phyloP scores from a whole-genome alignment of 2,329 filamentous ascomycete genomes.

The Dactylellina parvicollis region DNA sequence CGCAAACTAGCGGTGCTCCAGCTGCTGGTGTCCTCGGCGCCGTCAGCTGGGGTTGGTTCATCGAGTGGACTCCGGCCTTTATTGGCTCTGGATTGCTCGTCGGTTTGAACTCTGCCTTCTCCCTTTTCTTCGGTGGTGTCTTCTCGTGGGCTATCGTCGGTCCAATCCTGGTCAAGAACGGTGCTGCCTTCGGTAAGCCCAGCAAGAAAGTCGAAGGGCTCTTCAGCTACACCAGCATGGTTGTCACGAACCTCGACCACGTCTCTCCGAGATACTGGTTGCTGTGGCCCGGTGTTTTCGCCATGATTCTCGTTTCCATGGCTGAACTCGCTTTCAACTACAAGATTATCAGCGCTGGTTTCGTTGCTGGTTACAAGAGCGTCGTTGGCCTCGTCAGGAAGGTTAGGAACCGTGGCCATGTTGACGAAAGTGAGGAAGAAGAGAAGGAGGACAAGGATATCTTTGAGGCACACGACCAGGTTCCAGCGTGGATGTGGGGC shows the following conservation, averaged over 20 bases:
- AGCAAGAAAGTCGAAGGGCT: conserved; percentile 24
- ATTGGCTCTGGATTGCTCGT: conserved; percentile 70
- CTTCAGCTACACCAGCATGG: conserved; percentile 43
- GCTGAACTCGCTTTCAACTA: conserved; percentile 63
- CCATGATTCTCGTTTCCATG: conserved; percentile 66
- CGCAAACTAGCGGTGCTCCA: conserved; percentile 28
- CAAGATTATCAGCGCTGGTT: conserved; percentile 63
- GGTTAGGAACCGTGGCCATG: conserved; percentile 23
- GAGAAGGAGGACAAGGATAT: conserved; percentile 35
- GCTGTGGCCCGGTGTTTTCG: conserved; percentile 65
- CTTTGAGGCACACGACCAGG: conserved; percentile 29
- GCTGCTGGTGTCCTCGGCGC: conserved; percentile 40
- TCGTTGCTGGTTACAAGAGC: conserved; percentile 65
- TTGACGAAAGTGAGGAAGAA: not conserved
- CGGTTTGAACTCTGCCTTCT: conserved; percentile 70
- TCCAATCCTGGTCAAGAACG: conserved; percentile 68
- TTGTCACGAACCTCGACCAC: conserved; percentile 59
- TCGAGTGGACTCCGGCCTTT: conserved; percentile 71
- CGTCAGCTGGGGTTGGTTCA: conserved; percentile 65
- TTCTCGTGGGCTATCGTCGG: conserved; percentile 69
- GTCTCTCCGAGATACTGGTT: conserved; percentile 66
- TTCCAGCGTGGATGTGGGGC: conserved; percentile 51
- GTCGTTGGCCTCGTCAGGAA: conserved; percentile 63
- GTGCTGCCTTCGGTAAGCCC: conserved; percentile 57
- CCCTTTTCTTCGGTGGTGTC: conserved; percentile 69